phyloP scores from a whole-genome alignment of 1,284 basidiomycete species.

The Mycosarcoma mackinlayi region DNA sequence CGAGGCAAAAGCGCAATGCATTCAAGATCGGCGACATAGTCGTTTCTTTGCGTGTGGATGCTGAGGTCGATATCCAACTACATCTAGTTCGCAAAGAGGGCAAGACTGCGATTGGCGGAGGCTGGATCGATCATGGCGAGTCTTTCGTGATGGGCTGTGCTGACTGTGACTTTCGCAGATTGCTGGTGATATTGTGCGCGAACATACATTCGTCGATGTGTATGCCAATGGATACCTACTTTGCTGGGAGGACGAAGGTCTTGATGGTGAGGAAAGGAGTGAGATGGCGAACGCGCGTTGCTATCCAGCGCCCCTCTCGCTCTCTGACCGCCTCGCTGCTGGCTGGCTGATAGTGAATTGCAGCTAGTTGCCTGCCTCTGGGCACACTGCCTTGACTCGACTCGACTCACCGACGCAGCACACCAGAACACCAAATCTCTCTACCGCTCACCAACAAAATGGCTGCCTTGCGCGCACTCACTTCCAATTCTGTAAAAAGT shows the following conservation, averaged over 20 bases:
- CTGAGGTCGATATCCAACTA: background rate
- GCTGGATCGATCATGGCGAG: constrained; percentile 7
- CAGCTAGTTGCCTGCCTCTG: background rate
- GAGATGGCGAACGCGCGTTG: constrained; percentile 14
- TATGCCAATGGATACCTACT: constrained; percentile 35
- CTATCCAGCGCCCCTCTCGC: constrained; percentile 10
- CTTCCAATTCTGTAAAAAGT: too few relatives aligned
- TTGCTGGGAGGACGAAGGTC: constrained; percentile 33
- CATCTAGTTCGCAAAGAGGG: background rate
- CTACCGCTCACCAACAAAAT: too few relatives aligned
- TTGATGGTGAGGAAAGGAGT: constrained; percentile 48
- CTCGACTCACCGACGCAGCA: too few relatives aligned
- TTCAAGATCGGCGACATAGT: too few relatives aligned
- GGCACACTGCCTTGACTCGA: too few relatives aligned
- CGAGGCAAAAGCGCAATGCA: too few relatives aligned
- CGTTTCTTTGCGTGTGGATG: too few relatives aligned
- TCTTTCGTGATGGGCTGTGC: background rate
- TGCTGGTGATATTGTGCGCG: constrained; percentile 5
- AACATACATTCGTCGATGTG: constrained; percentile 17
- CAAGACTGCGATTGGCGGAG: background rate
- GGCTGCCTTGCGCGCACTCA: too few relatives aligned
- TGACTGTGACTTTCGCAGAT: constrained; percentile 8
- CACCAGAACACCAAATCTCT: too few relatives aligned
- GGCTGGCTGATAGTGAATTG: constrained; percentile 2
- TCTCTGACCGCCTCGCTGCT: constrained; percentile 1